phyloP scores from a whole-genome alignment of 192 early-diverging fungal genomes.

The Ambispora gerdemannii region DNA sequence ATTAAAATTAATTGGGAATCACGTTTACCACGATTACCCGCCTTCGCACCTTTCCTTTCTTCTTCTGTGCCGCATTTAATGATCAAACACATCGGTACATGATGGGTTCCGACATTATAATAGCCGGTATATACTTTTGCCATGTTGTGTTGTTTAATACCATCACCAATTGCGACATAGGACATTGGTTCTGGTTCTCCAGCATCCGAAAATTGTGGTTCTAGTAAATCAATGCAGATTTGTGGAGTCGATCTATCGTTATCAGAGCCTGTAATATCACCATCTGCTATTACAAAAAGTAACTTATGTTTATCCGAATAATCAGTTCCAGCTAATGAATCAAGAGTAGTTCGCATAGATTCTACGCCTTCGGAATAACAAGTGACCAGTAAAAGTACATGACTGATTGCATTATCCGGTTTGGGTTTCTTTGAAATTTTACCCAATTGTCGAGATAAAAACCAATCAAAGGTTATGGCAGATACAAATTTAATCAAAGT shows the following conservation, averaged over 20 bases:
- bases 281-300: slow-evolving; percentile 85
- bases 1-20: slow-evolving; percentile 97
- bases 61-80: slow-evolving; percentile 71
- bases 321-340: slow-evolving; percentile 76
- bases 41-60: slow-evolving; percentile 64
- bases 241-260: slow-evolving; percentile 74
- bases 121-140: slow-evolving; percentile 80
- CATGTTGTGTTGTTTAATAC: slow-evolving; percentile 80
- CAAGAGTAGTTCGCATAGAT: slow-evolving; percentile 77
- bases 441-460: slow-evolving; percentile 36
- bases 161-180: slow-evolving; percentile 77
- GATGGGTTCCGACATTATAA: slow-evolving; percentile 55
- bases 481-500: slow-evolving; percentile 44
- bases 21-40: slow-evolving; percentile 93
- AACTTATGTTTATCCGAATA: slow-evolving; percentile 86
- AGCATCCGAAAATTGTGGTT: slow-evolving; percentile 54
- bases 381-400: slow-evolving; percentile 78
- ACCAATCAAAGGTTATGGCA: slow-evolving; percentile 44
- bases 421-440: slow-evolving; percentile 33
- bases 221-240: slow-evolving; percentile 77
- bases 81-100: slow-evolving; percentile 64
- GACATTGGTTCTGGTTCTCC: slow-evolving; percentile 72
- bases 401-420: slow-evolving; percentile 27
- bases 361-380: slow-evolving; percentile 90
- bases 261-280: slow-evolving; percentile 81